Evolutionary conservation across 1,284 basidiomycete species (phyloP), one percentile per base, ranked within the genome.

Genomic region (Mycosarcoma maydis): DNA sequence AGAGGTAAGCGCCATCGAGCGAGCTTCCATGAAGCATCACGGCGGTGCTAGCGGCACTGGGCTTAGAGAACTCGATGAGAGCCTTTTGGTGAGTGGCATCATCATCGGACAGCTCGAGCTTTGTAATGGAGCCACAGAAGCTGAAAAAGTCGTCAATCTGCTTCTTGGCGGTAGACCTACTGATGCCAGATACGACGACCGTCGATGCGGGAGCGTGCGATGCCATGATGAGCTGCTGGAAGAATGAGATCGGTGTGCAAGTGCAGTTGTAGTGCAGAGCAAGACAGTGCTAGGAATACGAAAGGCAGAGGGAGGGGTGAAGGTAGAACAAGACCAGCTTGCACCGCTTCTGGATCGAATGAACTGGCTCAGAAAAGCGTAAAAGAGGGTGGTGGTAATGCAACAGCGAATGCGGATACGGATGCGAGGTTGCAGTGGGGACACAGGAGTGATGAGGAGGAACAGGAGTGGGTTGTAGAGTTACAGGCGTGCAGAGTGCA

Each of bases 61-160:
- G 58, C 56, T 65, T 65, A 37, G 45, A 55, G 38, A 70, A 73
- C 14, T 54, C 34, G 43, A 69, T 62, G 43, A 57, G 52, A 3
- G 68, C 67, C 47, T 53, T 58, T 32, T 73, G 72, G 23, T 45
- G 51, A 13, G 22, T 43, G 6, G 43, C 46, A 22, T 58, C 62
- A 52, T 67, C 65, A 33, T 64, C 55, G 38, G 54, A 50, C 13
- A 72, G 56, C 16, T 61, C 43, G 46, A 74, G 66, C 37, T 58
- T 53, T 24, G 51, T 45, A 49, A 72, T 69, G 48, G 72, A 64
- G 36, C 74, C 74, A 46, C 74, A 76, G 61, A 76, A 76, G 65
- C 66, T 68, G 65, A 77, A 77, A 38, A 75, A 77, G 55, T 77
- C 75, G n/a, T 72, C 51, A 43, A 76, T 50, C 32, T 67, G 56